Conservation (phyloP, 176 grass and related monocot genomes). For the Metroxylon sagu region DNA sequence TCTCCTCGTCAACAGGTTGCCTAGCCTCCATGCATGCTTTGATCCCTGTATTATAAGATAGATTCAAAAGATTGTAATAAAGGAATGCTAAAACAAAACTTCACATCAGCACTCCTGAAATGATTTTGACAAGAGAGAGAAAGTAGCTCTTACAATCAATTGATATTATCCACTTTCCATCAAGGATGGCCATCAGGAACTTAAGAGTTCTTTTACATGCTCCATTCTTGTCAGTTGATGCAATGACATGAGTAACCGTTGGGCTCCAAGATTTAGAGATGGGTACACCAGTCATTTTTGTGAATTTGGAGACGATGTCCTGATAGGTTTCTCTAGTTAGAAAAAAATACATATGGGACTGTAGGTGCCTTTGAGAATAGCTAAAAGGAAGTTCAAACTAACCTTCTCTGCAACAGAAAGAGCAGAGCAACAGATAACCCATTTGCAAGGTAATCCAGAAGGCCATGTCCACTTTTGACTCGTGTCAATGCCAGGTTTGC, state of each 20-base stretch:
- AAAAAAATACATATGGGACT: neutral
- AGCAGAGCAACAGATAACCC: conserved; percentile 76
- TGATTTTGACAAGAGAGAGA: neutral
- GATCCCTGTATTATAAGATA: conserved; percentile 40
- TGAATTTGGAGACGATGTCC: conserved; percentile 51
- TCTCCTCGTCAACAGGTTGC: conserved; percentile 45
- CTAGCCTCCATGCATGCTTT: conserved; percentile 58
- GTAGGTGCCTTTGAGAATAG: no score
- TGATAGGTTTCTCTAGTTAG: conserved; percentile 29
- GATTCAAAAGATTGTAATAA: conserved; percentile 2
- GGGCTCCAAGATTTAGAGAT: conserved; percentile 60
- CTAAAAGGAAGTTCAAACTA: neutral
- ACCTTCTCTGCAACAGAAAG: conserved; percentile 81
- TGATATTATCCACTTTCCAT: conserved; percentile 79
- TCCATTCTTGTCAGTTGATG: conserved; percentile 58
- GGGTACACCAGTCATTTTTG: conserved; percentile 42
- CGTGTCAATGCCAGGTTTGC: conserved; percentile 20
- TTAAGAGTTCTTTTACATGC: conserved; percentile 86
- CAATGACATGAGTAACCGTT: conserved; percentile 72
- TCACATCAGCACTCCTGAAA: neutral
- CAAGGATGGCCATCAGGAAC: conserved; percentile 80
- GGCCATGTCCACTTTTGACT: conserved; percentile 51
- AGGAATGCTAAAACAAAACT: no score
- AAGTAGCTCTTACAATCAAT: conserved; percentile 53
- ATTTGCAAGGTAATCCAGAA: conserved; percentile 62